Percentiles rank a stretch among this genome's conserved stretches.
Conservation (phyloP, 495 filamentous ascomycete species). For the Geoglossum glabrum region DNA sequence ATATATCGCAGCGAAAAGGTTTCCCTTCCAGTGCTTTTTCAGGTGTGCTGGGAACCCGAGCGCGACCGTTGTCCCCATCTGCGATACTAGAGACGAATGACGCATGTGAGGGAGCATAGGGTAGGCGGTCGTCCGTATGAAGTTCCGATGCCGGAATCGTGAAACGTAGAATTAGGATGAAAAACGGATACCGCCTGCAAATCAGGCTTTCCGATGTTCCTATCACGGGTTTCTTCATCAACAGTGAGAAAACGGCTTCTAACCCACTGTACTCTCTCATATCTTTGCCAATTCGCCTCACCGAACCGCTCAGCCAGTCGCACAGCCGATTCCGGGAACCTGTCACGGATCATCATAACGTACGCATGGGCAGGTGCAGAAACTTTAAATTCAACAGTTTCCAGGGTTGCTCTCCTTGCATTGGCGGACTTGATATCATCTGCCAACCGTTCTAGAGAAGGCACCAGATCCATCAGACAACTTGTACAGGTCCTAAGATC, state of each 20-base stretch:
- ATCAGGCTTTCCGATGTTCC: too few species aligned
- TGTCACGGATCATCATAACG: background rate
- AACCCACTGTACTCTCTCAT: constrained; percentile 2
- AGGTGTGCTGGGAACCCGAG: background rate
- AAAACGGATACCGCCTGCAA: constrained; percentile 2
- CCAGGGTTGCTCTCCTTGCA: background rate
- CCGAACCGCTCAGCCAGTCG: constrained; percentile 4
- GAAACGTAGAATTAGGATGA: constrained; percentile 6
- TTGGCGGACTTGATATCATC: background rate
- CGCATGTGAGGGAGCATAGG: constrained; percentile 5
- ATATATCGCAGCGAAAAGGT: background rate
- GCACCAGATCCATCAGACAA: constrained; percentile 8
- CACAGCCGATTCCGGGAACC: constrained; percentile 5
- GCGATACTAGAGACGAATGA: constrained; percentile 7
- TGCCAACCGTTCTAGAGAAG: background rate
- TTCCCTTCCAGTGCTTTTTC: background rate
- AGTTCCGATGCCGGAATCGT: constrained; percentile 10
- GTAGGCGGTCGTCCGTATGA: constrained; percentile 3
- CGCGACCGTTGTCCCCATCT: background rate
- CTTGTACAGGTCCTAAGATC: constrained; percentile 4
- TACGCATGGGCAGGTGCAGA: background rate
- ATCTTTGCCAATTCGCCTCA: constrained; percentile 10
- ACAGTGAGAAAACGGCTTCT: background rate
- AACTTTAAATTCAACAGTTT: background rate
- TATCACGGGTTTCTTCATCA: background rate